These are phyloP conservation scores for Spathaspora boniae DNA, from an alignment of 805 yeast genomes.

Conservation along the genomic window DNA sequence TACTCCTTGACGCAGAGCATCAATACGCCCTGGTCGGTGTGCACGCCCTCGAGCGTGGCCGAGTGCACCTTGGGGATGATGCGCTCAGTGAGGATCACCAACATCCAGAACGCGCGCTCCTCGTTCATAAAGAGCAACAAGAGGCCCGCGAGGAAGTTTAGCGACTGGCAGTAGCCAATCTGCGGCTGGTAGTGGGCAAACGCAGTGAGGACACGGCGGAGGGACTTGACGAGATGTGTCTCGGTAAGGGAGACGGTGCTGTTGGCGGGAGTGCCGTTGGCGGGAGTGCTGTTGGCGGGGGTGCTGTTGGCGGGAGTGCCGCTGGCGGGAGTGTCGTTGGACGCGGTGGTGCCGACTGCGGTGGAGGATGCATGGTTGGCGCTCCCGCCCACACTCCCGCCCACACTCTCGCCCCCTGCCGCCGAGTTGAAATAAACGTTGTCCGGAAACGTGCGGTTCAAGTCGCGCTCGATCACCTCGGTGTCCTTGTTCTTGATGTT, in stretches of 20 bases:
- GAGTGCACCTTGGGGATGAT: conserved; percentile 92
- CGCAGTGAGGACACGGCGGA: conserved; percentile 78
- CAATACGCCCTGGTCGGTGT: conserved; percentile 89
- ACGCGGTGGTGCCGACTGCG: neutral
- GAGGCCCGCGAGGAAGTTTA: conserved; percentile 88
- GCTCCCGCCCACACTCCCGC: neutral
- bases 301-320: neutral
- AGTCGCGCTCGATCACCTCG: conserved; percentile 90
- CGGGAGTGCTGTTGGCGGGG: neutral
- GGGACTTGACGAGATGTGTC: conserved; percentile 60
- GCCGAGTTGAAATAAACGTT: conserved; percentile 78
- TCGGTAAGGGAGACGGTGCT: conserved; percentile 34
- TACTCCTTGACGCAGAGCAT: conserved; percentile 84
- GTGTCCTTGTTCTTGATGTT: conserved; percentile 65
- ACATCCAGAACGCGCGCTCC: conserved; percentile 93
- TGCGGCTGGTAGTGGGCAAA: conserved; percentile 84
- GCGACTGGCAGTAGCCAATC: conserved; percentile 93
- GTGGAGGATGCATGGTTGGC: conserved; percentile 1
- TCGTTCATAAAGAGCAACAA: conserved; percentile 82
- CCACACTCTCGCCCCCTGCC: conserved; percentile 25
- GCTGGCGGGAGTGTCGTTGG: conserved; percentile 1
- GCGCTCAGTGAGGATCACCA: conserved; percentile 81
- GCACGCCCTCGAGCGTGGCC: conserved; percentile 86
- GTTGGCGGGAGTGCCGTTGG: neutral
- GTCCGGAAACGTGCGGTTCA: conserved; percentile 94